Percentiles rank a stretch among this genome's conserved stretches.
phyloP scores from a whole-genome alignment of 2,329 filamentous ascomycete genomes.

The Aspergillus thermomutatus region DNA sequence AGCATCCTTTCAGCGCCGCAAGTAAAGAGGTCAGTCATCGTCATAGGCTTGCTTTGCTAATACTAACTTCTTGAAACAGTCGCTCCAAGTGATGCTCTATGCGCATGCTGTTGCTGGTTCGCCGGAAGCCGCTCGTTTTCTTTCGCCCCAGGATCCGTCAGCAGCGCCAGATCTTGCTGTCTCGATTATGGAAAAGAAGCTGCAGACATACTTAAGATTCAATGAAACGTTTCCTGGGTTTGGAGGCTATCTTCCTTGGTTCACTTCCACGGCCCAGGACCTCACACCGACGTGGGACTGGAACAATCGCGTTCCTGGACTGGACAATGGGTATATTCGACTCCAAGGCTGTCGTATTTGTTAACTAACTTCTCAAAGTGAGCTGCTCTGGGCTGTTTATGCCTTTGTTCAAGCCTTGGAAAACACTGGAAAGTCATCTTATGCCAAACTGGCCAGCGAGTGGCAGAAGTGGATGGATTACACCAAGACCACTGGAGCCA shows the following conservation, averaged over 20 bases:
- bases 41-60: background rate
- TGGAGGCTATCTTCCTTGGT: background rate
- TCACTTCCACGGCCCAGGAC: background rate
- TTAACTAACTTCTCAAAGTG: background rate
- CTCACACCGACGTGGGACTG: background rate
- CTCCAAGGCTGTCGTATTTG: background rate
- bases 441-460: conserved; percentile 28
- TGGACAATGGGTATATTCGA: background rate
- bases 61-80: background rate
- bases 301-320: background rate
- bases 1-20: background rate
- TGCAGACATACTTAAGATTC: background rate
- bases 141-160: conserved; percentile 33
- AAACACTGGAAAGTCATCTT: conserved; percentile 19
- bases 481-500: conserved; percentile 34
- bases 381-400: background rate
- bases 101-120: conserved; percentile 40
- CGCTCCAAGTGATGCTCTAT: conserved; percentile 42
- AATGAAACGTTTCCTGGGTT: background rate
- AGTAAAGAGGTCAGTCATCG: background rate
- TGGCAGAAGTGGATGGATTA: conserved; percentile 45
- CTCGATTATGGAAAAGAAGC: background rate
- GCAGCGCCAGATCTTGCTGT: conserved; percentile 21
- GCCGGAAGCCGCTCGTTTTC: conserved; percentile 37
- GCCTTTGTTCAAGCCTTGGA: conserved; percentile 11